Evolutionary conservation across 1,284 basidiomycete species (phyloP).

Genomic region (Exobasidium rhododendri): DNA sequence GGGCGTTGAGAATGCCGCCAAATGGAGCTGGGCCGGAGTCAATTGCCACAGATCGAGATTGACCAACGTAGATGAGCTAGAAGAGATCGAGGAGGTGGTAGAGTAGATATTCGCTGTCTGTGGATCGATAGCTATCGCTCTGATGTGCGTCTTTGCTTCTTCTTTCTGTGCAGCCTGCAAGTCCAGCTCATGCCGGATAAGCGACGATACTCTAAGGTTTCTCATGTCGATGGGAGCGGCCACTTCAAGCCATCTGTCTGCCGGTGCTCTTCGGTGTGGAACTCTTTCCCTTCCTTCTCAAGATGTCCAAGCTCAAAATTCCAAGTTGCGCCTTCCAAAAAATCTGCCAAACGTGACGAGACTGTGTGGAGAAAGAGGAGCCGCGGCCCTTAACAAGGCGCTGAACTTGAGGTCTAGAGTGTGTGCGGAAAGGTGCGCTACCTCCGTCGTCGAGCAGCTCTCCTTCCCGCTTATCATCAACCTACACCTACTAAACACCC

Average conservation of each 20-base stretch:
- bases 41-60: conserved; percentile 7
- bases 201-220: conserved; percentile 2
- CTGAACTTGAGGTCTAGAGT: too few species aligned
- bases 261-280: too few species aligned
- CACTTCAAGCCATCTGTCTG: too few species aligned
- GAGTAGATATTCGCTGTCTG: background rate
- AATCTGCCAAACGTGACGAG: background rate
- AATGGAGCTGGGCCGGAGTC: background rate
- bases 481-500: too few species aligned
- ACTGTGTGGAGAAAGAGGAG: background rate
- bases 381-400: background rate
- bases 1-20: conserved; percentile 1
- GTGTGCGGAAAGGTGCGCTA: too few species aligned
- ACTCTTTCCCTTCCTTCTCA: too few species aligned
- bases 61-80: background rate
- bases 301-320: too few species aligned
- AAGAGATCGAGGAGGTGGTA: background rate
- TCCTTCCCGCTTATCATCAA: too few species aligned
- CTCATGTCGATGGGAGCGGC: background rate
- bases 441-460: too few species aligned
- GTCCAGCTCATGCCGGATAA: background rate
- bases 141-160: background rate
- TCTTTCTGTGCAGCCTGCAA: background rate
- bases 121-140: conserved; percentile 4
- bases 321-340: too few species aligned